Evolutionary conservation across 2,329 filamentous ascomycete species (phyloP).

Genomic region (Thelonectria olida): DNA sequence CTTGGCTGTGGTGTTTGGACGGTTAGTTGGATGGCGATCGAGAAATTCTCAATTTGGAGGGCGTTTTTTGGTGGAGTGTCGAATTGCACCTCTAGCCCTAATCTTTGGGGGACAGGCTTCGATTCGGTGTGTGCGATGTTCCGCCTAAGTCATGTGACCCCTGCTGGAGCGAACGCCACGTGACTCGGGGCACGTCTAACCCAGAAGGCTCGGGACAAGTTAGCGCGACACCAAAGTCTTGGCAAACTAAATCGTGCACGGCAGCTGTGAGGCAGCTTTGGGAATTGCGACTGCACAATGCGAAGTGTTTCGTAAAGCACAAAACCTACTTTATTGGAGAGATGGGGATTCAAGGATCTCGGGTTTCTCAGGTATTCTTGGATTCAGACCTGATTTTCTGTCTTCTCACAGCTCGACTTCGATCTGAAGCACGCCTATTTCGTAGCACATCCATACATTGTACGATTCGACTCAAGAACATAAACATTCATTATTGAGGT

Average conservation of each 20-base stretch:
- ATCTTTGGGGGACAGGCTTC: slow-evolving; percentile 37
- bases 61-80: slow-evolving; percentile 50
- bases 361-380: no score
- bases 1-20: slow-evolving; percentile 59
- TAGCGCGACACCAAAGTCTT: background rate
- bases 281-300: no score
- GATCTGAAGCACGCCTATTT: no score
- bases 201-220: background rate
- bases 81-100: slow-evolving; percentile 47
- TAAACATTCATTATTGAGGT: slow-evolving; percentile 39
- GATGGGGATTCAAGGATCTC: no score
- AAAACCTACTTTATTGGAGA: no score
- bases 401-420: no score
- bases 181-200: slow-evolving; percentile 34
- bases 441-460: background rate
- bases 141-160: slow-evolving; percentile 43
- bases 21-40: slow-evolving; percentile 51
- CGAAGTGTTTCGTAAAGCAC: no score
- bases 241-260: no score
- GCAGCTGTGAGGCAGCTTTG: no score
- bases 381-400: no score
- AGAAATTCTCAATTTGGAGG: slow-evolving; percentile 47
- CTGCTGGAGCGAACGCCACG: slow-evolving; percentile 10
- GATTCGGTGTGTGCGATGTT: slow-evolving; percentile 35
- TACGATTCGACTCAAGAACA: slow-evolving; percentile 16